Evolutionary conservation across 1,284 basidiomycete genomes (phyloP).

Genomic region (Sanghuangporus weigelae): DNA sequence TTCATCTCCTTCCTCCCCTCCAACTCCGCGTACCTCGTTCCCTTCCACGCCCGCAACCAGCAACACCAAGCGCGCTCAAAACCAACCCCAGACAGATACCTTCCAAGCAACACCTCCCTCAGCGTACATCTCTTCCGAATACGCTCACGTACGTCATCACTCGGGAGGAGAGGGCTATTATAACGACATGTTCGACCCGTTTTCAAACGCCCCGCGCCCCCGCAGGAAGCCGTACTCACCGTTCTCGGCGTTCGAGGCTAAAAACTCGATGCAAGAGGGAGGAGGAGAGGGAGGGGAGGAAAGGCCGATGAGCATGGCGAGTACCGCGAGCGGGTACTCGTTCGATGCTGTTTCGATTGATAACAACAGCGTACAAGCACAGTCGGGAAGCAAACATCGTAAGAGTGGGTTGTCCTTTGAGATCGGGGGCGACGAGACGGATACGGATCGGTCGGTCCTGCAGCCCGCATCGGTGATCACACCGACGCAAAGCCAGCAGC

Average conservation of each 20-base stretch:
- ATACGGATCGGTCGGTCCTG: not conserved
- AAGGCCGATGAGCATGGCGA: not conserved
- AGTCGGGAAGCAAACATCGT: not conserved
- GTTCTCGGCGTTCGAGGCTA: not conserved
- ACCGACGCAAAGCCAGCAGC: not conserved
- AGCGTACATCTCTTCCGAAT: not conserved
- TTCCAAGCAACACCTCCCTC: not conserved
- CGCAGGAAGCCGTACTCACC: slow-evolving; percentile 4
- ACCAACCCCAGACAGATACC: not conserved
- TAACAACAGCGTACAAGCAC: not conserved
- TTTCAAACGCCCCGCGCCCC: slow-evolving; percentile 4
- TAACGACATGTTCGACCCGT: slow-evolving; percentile 1
- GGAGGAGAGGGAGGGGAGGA: not conserved
- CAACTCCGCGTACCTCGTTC: not conserved
- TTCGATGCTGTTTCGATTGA: not conserved
- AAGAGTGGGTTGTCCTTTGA: slow-evolving; percentile 1
- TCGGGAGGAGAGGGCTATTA: not conserved
- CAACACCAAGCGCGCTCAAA: not conserved
- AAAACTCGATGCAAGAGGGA: not conserved
- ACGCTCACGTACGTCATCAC: not conserved
- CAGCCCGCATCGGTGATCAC: not conserved
- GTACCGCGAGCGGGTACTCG: not conserved
- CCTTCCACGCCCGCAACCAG: not conserved
- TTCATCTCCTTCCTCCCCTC: not conserved
- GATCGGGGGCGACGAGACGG: slow-evolving; percentile 7